Conservation (phyloP, 257 asterid genomes). For the Gynochthodes officinalis region DNA sequence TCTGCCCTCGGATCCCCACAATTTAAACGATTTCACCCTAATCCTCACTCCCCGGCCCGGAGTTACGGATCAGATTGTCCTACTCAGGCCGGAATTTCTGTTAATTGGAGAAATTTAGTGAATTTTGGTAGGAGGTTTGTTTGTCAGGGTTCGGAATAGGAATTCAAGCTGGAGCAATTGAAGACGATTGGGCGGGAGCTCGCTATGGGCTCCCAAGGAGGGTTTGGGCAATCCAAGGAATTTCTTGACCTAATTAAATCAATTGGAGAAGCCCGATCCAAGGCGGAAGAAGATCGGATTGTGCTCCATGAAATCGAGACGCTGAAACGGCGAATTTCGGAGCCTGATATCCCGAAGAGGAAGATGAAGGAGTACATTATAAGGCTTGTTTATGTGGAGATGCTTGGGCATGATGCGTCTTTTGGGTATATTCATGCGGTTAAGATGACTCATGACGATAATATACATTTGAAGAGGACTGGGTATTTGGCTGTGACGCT, state of each 20-base stretch:
- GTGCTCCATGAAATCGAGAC: conserved; percentile 83
- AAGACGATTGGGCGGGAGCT: conserved; percentile 95
- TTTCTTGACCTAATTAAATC: conserved; percentile 89
- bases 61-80: conserved; percentile 5
- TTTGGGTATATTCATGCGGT: conserved; percentile 97
- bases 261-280: conserved; percentile 95
- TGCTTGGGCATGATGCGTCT: conserved; percentile 96
- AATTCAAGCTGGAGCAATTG: conserved; percentile 76
- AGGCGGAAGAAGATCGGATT: conserved; percentile 95
- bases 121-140: not conserved
- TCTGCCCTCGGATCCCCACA: conserved; percentile 5
- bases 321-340: conserved; percentile 60
- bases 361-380: conserved; percentile 86
- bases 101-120: not conserved
- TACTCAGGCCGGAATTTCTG: conserved; percentile 11
- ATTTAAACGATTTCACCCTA: not conserved
- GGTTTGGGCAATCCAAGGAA: conserved; percentile 88
- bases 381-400: conserved; percentile 82
- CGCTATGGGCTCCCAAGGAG: conserved; percentile 96
- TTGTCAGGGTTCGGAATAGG: not conserved
- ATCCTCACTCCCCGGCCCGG: not conserved
- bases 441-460: conserved; percentile 96
- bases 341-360: conserved; percentile 78
- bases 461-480: conserved; percentile 62
- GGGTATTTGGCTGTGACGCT: conserved; percentile 92